Conservation (phyloP, 2,329 filamentous ascomycete genomes). For the Pseudogymnoascus sp. region DNA sequence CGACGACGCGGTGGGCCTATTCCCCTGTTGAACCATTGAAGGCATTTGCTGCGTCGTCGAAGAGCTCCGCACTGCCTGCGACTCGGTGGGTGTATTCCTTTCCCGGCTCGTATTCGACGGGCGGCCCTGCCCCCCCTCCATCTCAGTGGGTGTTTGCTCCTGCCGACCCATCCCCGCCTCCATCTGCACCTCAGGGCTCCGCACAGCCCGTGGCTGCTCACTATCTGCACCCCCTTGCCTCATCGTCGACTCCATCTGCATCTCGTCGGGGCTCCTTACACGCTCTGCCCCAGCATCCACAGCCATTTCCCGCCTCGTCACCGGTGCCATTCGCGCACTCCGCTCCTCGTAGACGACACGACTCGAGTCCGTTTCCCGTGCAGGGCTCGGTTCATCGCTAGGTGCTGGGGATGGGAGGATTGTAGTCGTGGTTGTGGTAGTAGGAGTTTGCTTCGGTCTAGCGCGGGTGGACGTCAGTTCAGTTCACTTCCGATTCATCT, state of each 20-base stretch:
- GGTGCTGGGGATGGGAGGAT: conserved; percentile 54
- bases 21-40: not conserved
- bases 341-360: not conserved
- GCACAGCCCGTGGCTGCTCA: not conserved
- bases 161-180: not conserved
- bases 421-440: conserved; percentile 20
- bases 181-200: not conserved
- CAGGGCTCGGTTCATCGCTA: conserved; percentile 51
- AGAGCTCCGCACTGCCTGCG: not conserved
- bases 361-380: conserved; percentile 10
- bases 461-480: too few species aligned
- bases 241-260: not conserved
- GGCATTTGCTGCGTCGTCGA: not conserved
- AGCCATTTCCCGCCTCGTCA: not conserved
- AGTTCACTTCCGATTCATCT: too few species aligned
- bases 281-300: not conserved
- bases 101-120: too few species aligned
- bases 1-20: not conserved
- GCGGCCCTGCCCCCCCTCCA: too few species aligned
- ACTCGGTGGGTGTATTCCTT: not conserved
- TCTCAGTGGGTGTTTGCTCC: not conserved
- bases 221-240: not conserved
- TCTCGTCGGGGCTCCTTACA: not conserved
- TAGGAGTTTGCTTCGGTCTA: too few species aligned
- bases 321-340: not conserved